Base-by-base conservation (phyloP, 495 filamentous ascomycete species). In the Trichocladium antarcticum region DNA sequence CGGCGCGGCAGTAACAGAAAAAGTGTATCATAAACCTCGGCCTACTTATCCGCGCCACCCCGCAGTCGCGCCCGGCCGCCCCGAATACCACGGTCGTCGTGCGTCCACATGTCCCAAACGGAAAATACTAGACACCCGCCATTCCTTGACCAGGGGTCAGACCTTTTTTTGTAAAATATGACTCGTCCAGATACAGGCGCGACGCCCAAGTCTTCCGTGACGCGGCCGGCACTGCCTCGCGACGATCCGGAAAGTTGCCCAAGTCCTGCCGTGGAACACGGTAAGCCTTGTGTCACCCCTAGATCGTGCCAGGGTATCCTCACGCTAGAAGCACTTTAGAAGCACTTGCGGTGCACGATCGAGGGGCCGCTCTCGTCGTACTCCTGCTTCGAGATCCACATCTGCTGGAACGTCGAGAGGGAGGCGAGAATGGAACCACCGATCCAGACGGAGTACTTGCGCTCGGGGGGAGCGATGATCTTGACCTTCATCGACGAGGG, bases 381-480 rank as follows among this genome's bases (percentile, higher is more conserved):
- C 80, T 97, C 92, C 78, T 98, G 92, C 87, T 98, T 98, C 57
- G 92, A 98, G 83, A 98, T 97, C 92, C 92, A 98, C 93, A 98
- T 98, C 78, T 97, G 92, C 77, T 98, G 92, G 89, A 97, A 97
- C 74, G 92, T 97, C 51, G 92, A 98, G 57, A 98, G 87, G 55
- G 92, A 98, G 57, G 92, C 92, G 67, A 98, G 75, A 70, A 98
- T 98, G 71, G 92, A 98, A 81, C 92, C 92, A 88, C 92, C 92
- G 71, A 98, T 98, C 92, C 92, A 98, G 78, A 98, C 92, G 53
- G 92, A 97, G 76, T 97, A 98, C 72, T 96, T 94, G 61, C 92
- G 79, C 76, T 98, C 92, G 22, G 92, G 89, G 53, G 92, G 92
- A 58, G 92, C 92, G 62, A 95, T 95, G 61, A 98, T 98, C 72